Evolutionary conservation across 2,329 filamentous ascomycete genomes (phyloP).

Genomic region (Apiospora rasikravindrae): DNA sequence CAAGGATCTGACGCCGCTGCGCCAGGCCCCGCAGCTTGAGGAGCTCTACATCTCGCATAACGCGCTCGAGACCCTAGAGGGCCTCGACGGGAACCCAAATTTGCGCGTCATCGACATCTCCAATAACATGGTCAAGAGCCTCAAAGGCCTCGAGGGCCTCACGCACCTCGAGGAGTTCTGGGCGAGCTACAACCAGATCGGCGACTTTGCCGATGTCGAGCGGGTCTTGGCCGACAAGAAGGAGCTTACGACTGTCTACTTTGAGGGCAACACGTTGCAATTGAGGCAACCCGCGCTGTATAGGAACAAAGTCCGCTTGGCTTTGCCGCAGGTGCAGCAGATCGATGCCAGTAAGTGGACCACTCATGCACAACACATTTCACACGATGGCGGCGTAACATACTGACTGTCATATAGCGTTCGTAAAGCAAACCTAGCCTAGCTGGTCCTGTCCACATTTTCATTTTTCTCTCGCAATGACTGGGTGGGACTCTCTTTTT

Average conservation of each 20-base stretch:
- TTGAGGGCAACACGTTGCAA: conserved; percentile 94
- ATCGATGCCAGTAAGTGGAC: conserved; percentile 88
- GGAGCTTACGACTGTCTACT: conserved; percentile 86
- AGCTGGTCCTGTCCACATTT: not conserved
- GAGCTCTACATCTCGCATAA: conserved; percentile 98
- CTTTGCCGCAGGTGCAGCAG: conserved; percentile 85
- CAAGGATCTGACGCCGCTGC: conserved; percentile 75
- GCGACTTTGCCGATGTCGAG: conserved; percentile 83
- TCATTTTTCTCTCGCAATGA: not conserved
- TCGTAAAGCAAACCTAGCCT: conserved; percentile 29
- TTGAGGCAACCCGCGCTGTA: conserved; percentile 80
- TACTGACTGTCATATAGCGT: conserved; percentile 27
- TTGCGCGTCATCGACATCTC: conserved; percentile 87
- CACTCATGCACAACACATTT: not conserved
- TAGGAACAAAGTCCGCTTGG: conserved; percentile 88
- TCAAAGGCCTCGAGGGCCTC: conserved; percentile 74
- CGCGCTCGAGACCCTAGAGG: conserved; percentile 76
- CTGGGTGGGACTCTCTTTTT: conserved; percentile 14
- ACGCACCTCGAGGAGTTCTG: conserved; percentile 85
- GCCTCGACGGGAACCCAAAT: conserved; percentile 69
- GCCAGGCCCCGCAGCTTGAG: conserved; percentile 76
- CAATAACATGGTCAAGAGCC: conserved; percentile 79
- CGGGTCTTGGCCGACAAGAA: conserved; percentile 78
- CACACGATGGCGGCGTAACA: not conserved
- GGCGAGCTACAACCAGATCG: conserved; percentile 87